Evolutionary conservation across 2,329 filamentous ascomycete species (phyloP).

Genomic region (Botrytis galanthina): DNA sequence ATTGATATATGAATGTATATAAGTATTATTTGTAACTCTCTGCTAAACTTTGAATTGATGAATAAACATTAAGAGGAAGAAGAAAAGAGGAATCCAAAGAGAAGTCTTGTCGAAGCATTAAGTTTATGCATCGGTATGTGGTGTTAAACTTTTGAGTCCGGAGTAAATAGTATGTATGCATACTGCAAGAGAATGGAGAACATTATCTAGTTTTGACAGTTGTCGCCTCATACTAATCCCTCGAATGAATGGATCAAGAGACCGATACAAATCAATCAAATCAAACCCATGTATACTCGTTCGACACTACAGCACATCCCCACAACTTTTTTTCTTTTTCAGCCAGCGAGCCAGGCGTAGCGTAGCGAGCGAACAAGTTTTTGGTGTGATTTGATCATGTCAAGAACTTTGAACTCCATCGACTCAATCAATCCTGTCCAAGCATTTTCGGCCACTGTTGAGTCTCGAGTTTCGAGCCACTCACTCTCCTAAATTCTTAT

Average conservation of each 20-base stretch:
- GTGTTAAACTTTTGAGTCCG: neutral
- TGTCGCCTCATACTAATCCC: conserved; percentile 17
- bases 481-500: neutral
- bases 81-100: neutral
- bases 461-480: neutral
- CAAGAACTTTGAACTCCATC: neutral
- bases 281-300: conserved; percentile 1
- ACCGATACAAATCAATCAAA: neutral
- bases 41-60: neutral
- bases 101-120: neutral
- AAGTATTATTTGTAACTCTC: neutral
- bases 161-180: conserved; percentile 15
- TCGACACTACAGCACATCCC: neutral
- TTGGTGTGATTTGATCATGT: neutral
- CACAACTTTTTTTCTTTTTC: conserved; percentile 14
- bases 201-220: conserved; percentile 15
- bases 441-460: neutral
- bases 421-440: neutral
- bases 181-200: neutral
- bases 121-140: conserved; percentile 9
- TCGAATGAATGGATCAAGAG: conserved; percentile 5
- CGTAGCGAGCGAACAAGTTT: neutral
- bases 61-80: neutral
- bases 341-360: neutral
- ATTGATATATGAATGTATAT: neutral